Evolutionary conservation across 805 yeast species (phyloP).

Genomic region (Vanderwaltozyma verrucispora): DNA sequence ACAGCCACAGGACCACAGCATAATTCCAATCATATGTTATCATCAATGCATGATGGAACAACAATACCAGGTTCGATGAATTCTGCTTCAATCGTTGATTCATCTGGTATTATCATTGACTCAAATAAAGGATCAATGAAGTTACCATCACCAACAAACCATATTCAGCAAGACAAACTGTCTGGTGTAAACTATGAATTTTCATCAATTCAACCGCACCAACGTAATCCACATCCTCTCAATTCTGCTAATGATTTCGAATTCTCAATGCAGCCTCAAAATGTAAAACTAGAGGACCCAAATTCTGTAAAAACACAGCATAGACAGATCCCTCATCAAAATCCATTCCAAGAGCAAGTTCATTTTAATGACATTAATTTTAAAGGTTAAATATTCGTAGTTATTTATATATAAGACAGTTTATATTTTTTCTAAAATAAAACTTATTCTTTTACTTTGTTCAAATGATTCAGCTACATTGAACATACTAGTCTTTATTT

Average conservation of each 20-base stretch:
- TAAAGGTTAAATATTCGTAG: slow-evolving; percentile 6
- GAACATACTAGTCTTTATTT: too few relatives aligned
- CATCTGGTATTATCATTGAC: neutral
- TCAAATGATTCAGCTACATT: too few relatives aligned
- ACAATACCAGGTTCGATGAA: neutral
- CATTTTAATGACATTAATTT: slow-evolving; percentile 20
- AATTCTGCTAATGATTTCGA: slow-evolving; percentile 8
- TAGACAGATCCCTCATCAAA: slow-evolving; percentile 5
- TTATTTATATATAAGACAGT: neutral
- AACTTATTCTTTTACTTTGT: too few relatives aligned
- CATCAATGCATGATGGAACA: neutral
- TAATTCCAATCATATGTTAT: neutral
- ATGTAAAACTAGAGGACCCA: neutral
- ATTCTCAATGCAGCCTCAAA: slow-evolving; percentile 12
- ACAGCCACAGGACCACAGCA: neutral
- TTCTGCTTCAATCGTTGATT: neutral
- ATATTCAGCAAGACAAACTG: slow-evolving; percentile 1
- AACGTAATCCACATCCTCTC: neutral
- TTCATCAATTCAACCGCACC: slow-evolving; percentile 1
- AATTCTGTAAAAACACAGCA: slow-evolving; percentile 2
- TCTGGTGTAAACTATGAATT: slow-evolving; percentile 3
- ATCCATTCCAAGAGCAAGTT: slow-evolving; percentile 10
- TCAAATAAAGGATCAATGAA: slow-evolving; percentile 1
- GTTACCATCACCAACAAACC: slow-evolving; percentile 1
- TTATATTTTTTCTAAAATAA: too few relatives aligned